Evolutionary conservation across 495 filamentous ascomycete species (phyloP).

Genomic region (Mytilinidion resinicola): DNA sequence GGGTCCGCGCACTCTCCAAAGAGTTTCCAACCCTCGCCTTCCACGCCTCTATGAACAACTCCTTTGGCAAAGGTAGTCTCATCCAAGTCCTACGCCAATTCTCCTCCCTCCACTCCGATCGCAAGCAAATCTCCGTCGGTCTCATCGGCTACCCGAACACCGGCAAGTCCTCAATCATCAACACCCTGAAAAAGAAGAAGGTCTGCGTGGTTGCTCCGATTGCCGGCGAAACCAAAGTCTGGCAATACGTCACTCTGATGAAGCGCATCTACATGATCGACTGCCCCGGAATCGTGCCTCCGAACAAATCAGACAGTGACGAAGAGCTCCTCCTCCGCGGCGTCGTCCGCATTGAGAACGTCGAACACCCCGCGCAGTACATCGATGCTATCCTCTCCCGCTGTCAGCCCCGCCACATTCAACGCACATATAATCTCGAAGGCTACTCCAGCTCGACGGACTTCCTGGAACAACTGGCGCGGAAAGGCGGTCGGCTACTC

Average conservation of each 20-base stretch:
- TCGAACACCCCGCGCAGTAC: constrained; percentile 92
- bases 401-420: constrained; percentile 79
- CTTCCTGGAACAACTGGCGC: constrained; percentile 79
- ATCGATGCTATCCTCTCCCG: constrained; percentile 73
- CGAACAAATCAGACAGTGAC: constrained; percentile 69
- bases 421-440: constrained; percentile 85
- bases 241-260: constrained; percentile 97
- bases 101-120: constrained; percentile 77
- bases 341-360: constrained; percentile 88
- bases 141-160: constrained; percentile 42
- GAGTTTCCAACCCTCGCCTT: constrained; percentile 92
- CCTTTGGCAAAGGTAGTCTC: constrained; percentile 44
- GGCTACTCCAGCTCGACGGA: constrained; percentile 66
- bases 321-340: constrained; percentile 88
- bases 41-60: constrained; percentile 86
- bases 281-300: constrained; percentile 92
- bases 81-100: constrained; percentile 64
- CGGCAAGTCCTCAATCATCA: constrained; percentile 40
- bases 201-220: constrained; percentile 94
- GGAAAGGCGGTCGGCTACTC: constrained; percentile 79
- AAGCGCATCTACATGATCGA: constrained; percentile 95
- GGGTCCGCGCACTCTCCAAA: constrained; percentile 74
- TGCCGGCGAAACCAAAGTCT: constrained; percentile 87
- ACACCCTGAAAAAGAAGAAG: constrained; percentile 67
- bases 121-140: constrained; percentile 62